These are phyloP conservation scores for Fallopia convolvulus DNA, from an alignment of 148 eudicot species.

Conservation along the genomic window DNA sequence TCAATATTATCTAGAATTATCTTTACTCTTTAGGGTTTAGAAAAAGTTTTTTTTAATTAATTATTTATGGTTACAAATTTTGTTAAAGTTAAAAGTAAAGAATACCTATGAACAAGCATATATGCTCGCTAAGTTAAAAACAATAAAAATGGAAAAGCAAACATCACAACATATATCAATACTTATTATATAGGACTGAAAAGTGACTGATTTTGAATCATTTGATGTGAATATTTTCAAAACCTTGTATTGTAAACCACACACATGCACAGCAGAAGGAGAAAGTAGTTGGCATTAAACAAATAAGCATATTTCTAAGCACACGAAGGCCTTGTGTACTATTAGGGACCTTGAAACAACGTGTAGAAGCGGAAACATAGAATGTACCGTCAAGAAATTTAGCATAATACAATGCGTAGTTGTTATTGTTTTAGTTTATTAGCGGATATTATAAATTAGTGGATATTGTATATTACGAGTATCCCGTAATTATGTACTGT, in stretches of 20 bases:
- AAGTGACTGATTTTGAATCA: neutral
- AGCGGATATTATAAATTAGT: too few relatives aligned
- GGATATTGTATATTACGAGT: too few relatives aligned
- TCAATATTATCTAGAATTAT: too few relatives aligned
- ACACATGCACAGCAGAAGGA: neutral
- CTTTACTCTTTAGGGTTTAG: too few relatives aligned
- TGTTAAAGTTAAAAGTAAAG: too few relatives aligned
- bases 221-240: neutral
- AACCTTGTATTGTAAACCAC: neutral
- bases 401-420: neutral
- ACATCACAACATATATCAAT: neutral
- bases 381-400: neutral
- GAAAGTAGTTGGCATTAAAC: neutral
- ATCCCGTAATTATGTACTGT: too few relatives aligned
- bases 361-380: neutral
- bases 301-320: neutral
- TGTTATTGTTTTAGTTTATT: neutral
- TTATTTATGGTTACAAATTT: too few relatives aligned
- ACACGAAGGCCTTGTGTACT: neutral
- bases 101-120: constrained; percentile 41
- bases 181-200: neutral
- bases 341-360: neutral
- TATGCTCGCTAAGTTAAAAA: neutral
- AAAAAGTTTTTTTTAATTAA: too few relatives aligned
- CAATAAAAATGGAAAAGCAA: neutral